Conservation (phyloP, 345 rosid genomes). For the Gynandropsis gynandra region DNA sequence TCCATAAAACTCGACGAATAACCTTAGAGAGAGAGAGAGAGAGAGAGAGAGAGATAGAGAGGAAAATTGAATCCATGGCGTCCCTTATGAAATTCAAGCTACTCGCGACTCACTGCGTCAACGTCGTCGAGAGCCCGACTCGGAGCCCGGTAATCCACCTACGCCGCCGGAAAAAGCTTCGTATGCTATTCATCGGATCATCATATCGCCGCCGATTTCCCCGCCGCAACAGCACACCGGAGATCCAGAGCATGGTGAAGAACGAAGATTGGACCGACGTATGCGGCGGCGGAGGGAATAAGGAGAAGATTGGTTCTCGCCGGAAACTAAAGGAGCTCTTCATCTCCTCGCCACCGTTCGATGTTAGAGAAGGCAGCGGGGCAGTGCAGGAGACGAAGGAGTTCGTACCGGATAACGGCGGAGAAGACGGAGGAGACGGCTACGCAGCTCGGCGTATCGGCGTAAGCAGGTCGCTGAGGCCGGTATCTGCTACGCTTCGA, state of each 20-base stretch:
- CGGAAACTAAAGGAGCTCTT: too few relatives aligned
- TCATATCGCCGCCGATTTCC: slow-evolving; percentile 26
- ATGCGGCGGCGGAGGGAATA: too few relatives aligned
- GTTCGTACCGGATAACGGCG: slow-evolving; percentile 20
- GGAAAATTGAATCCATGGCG: slow-evolving; percentile 29
- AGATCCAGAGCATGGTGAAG: too few relatives aligned
- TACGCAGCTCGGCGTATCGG: slow-evolving; percentile 22
- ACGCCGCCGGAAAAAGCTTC: slow-evolving; percentile 68
- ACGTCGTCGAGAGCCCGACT: slow-evolving; percentile 35
- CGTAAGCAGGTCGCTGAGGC: slow-evolving; percentile 30
- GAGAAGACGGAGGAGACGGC: slow-evolving; percentile 13
- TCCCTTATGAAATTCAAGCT: slow-evolving; percentile 64
- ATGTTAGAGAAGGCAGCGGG: too few relatives aligned
- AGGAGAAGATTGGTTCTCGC: too few relatives aligned
- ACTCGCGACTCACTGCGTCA: slow-evolving; percentile 50
- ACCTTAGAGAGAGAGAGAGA: too few relatives aligned
- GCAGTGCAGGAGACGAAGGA: slow-evolving; percentile 20
- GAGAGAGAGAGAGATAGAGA: too few relatives aligned
- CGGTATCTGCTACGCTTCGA: slow-evolving; percentile 43
- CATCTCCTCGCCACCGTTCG: too few relatives aligned
- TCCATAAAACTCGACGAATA: too few relatives aligned
- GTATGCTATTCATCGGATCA: slow-evolving; percentile 56
- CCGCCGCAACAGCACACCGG: slow-evolving; percentile 10
- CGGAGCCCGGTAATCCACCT: slow-evolving; percentile 59
- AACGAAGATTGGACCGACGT: too few relatives aligned